phyloP scores from a whole-genome alignment of 306 rosid species.

The Argentina anserina region DNA sequence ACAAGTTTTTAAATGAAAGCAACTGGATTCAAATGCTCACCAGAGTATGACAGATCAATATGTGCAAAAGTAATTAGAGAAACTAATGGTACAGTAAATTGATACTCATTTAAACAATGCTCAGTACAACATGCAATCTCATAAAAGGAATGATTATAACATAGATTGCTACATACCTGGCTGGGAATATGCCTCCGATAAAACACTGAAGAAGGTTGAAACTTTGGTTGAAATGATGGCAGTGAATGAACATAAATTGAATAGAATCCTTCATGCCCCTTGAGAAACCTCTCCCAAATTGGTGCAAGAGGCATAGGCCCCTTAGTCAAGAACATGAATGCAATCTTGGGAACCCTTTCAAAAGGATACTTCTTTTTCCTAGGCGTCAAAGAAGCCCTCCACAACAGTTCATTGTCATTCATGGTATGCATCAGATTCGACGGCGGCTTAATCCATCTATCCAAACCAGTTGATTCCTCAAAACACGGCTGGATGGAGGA shows the following conservation, averaged over 20 bases:
- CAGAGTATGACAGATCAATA: not conserved
- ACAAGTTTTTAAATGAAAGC: not conserved
- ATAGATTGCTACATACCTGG: constrained; percentile 49
- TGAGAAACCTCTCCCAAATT: constrained; percentile 92
- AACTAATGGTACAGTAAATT: not conserved
- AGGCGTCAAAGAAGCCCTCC: constrained; percentile 82
- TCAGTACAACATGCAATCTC: not conserved
- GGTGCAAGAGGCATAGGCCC: constrained; percentile 91
- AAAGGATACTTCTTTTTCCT: constrained; percentile 62
- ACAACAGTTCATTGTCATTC: constrained; percentile 67
- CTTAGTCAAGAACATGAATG: constrained; percentile 91
- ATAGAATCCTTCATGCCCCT: constrained; percentile 57
- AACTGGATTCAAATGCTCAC: not conserved
- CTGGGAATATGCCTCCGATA: constrained; percentile 81
- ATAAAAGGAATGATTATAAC: not conserved
- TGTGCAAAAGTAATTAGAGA: not conserved
- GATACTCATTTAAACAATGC: not conserved
- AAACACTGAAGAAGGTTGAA: constrained; percentile 59
- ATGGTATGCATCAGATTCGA: constrained; percentile 57
- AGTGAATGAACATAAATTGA: constrained; percentile 78
- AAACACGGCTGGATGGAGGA: constrained; percentile 63
- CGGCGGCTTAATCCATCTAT: constrained; percentile 63
- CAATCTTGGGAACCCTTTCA: constrained; percentile 77
- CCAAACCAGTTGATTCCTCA: constrained; percentile 51
- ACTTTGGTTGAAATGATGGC: constrained; percentile 64